phyloP scores from a whole-genome alignment of 139 green algal species.

The Picochlorum costavermella region DNA sequence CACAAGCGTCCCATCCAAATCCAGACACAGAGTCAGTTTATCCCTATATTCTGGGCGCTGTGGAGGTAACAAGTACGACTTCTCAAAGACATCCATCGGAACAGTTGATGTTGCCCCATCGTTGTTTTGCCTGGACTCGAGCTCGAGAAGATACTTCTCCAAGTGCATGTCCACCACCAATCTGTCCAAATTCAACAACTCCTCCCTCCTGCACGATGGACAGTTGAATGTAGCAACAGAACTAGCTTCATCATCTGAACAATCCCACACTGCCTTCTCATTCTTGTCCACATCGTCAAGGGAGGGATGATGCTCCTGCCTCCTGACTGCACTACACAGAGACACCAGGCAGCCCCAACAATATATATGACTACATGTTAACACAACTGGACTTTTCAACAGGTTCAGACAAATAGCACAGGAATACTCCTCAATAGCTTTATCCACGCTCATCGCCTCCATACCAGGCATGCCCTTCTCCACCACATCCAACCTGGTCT shows the following conservation, averaged over 20 bases:
- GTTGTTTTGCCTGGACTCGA: conserved; percentile 22
- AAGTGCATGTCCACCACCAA: conserved; percentile 66
- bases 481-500: conserved; percentile 58
- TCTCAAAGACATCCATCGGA: neutral
- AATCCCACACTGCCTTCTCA: conserved; percentile 7
- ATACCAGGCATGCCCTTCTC: conserved; percentile 2
- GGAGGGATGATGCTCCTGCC: neutral
- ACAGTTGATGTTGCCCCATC: neutral
- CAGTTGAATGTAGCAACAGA: conserved; percentile 48
- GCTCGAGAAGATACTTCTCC: conserved; percentile 47
- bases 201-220: conserved; percentile 59
- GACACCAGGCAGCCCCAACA: conserved; percentile 77
- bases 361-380: conserved; percentile 79
- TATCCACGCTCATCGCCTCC: neutral
- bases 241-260: conserved; percentile 13
- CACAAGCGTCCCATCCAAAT: conserved; percentile 81
- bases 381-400: conserved; percentile 67
- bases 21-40: conserved; percentile 70
- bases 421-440: conserved; percentile 38
- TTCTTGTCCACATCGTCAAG: neutral
- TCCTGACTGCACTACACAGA: conserved; percentile 12
- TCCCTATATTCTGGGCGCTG: conserved; percentile 26
- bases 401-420: conserved; percentile 75
- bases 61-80: conserved; percentile 27
- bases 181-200: conserved; percentile 61